A percentile compares a stretch with the other conserved stretches of the same genome.
These are phyloP conservation scores for Fusarium transvaalense DNA, from an alignment of 2,329 filamentous ascomycete species.

Conservation along the genomic window DNA sequence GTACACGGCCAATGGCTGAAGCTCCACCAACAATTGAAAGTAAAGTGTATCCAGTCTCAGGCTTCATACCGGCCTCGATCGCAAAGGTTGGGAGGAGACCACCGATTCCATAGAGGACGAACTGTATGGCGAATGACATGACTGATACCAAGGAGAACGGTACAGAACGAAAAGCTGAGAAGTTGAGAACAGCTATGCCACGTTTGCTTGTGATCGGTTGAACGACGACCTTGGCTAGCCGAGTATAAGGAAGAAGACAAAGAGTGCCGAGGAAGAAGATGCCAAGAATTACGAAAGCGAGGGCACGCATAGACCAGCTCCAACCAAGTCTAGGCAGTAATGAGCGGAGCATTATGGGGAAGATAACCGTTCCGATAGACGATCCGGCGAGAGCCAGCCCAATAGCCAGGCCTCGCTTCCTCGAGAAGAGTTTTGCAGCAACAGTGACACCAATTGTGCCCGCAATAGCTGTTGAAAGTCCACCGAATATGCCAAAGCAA, in stretches of 20 bases:
- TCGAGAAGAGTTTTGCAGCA: conserved; percentile 13
- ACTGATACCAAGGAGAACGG: conserved; percentile 7
- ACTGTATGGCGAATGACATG: conserved; percentile 9
- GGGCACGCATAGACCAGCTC: conserved; percentile 13
- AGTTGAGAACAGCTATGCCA: conserved; percentile 7
- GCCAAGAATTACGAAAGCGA: conserved; percentile 7
- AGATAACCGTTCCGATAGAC: conserved; percentile 13
- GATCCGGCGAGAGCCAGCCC: conserved; percentile 9
- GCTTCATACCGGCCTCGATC: neutral
- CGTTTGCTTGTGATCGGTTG: neutral
- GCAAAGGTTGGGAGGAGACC: conserved; percentile 16
- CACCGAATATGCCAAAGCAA: conserved; percentile 9
- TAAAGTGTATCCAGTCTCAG: conserved; percentile 2
- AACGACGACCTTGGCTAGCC: conserved; percentile 1
- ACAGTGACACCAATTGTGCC: conserved; percentile 17
- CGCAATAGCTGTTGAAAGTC: conserved; percentile 5
- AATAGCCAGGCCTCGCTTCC: conserved; percentile 10
- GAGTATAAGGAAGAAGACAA: conserved; percentile 8
- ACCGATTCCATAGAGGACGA: conserved; percentile 18
- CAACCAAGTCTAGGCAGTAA: conserved; percentile 3
- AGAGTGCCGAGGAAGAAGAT: neutral
- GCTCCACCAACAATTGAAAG: conserved; percentile 11
- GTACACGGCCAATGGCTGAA: conserved; percentile 4
- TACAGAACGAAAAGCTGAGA: conserved; percentile 10
- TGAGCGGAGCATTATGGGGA: conserved; percentile 20